Evolutionary conservation across 768 basidiomycete species (phyloP).

Genomic region (Lactifluus echinatus): DNA sequence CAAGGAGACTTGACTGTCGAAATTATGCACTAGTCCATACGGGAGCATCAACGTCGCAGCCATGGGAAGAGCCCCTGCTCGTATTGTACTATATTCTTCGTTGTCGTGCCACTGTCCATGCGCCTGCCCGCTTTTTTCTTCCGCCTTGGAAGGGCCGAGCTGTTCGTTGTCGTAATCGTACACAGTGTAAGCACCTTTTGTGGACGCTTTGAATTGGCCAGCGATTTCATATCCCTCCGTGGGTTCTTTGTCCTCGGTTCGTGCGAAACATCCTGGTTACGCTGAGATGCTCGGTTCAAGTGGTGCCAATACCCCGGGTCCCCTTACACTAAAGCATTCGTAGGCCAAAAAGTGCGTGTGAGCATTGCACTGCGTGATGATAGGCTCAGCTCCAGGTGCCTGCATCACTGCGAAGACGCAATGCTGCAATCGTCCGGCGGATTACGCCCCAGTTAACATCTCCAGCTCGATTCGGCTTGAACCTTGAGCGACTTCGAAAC

Average conservation of each 20-base stretch:
- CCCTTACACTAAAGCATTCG: not conserved
- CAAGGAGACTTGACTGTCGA: conserved; percentile 90
- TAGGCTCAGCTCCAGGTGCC: not conserved
- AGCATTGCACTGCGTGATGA: not conserved
- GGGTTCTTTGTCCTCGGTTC: not conserved
- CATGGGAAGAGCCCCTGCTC: not conserved
- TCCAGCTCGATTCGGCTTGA: not conserved
- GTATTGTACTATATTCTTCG: not conserved
- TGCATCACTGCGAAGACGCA: not conserved
- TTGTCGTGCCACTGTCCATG: not conserved
- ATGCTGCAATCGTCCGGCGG: conserved; percentile 4
- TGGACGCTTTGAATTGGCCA: not conserved
- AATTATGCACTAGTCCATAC: conserved; percentile 52
- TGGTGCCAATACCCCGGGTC: not conserved
- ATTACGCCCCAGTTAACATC: not conserved
- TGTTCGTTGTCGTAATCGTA: not conserved
- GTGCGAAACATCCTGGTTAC: not conserved
- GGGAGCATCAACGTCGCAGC: not conserved
- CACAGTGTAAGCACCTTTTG: not conserved
- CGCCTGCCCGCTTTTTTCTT: not conserved
- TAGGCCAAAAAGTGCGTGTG: not conserved
- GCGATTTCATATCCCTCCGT: not conserved
- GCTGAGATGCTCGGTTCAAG: not conserved
- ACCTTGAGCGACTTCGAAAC: not conserved
- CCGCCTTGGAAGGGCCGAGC: not conserved